These are phyloP conservation scores for Dentipellis sp. DNA, from an alignment of 768 basidiomycete genomes.

Conservation along the genomic window DNA sequence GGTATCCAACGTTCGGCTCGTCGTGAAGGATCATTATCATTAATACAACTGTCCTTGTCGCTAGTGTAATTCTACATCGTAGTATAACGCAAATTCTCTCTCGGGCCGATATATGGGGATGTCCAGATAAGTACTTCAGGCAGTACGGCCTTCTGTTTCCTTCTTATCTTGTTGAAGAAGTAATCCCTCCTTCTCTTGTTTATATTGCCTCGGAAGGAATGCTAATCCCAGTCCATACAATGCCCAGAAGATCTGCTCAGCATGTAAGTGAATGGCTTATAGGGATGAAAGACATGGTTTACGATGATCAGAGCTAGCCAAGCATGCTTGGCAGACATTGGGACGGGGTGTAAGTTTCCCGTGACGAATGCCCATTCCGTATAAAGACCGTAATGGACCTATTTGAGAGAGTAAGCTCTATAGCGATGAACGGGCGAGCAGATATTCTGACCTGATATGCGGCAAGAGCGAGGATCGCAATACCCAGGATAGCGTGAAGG, in stretches of 20 bases:
- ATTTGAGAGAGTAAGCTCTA: neutral
- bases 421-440: too few species aligned
- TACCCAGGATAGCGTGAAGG: slow-evolving; percentile 18
- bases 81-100: too few species aligned
- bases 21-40: neutral
- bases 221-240: neutral
- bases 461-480: slow-evolving; percentile 18
- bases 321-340: slow-evolving; percentile 6
- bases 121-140: too few species aligned
- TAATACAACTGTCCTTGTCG: neutral
- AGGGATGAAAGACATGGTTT: slow-evolving; percentile 1
- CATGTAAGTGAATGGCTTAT: neutral
- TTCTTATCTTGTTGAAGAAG: neutral
- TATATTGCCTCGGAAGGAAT: neutral
- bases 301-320: slow-evolving; percentile 16
- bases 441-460: slow-evolving; percentile 11
- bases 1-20: neutral
- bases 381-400: slow-evolving; percentile 2
- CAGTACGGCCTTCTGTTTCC: too few species aligned
- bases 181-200: neutral
- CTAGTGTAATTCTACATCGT: too few species aligned
- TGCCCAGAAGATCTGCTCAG: neutral
- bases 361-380: slow-evolving; percentile 9
- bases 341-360: slow-evolving; percentile 9
- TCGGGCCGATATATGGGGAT: too few species aligned